phyloP scores from a whole-genome alignment of 805 yeast species.

The Metschnikowia gelsemii region DNA sequence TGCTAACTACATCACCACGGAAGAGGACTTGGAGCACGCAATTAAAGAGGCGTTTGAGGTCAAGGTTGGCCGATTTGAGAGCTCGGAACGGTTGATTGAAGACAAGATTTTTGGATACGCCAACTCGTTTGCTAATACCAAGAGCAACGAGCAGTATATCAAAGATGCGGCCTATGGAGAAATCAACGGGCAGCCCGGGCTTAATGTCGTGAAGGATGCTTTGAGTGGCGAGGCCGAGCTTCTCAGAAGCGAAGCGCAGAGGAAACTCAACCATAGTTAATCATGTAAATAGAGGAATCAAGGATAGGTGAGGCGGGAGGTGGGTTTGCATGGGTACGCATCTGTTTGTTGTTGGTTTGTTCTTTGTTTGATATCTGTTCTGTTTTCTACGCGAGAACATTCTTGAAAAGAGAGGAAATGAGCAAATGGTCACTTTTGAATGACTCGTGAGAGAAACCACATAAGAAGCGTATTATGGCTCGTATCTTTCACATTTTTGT shows the following conservation, averaged over 20 bases:
- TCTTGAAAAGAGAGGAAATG: too few species aligned
- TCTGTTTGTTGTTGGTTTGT: too few species aligned
- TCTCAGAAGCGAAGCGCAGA: conserved; percentile 38
- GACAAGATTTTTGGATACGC: conserved; percentile 35
- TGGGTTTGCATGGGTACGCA: too few species aligned
- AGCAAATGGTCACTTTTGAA: too few species aligned
- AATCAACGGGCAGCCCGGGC: conserved; percentile 43
- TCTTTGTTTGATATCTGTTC: too few species aligned
- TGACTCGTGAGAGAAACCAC: too few species aligned
- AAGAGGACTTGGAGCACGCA: conserved; percentile 57
- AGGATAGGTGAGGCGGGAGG: too few species aligned
- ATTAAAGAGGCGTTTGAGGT: conserved; percentile 57
- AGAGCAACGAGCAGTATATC: conserved; percentile 34
- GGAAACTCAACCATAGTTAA: conserved; percentile 26
- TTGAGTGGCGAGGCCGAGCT: conserved; percentile 41
- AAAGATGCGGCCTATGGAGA: conserved; percentile 41
- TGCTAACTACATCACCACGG: conserved; percentile 68
- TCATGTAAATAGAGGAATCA: conserved; percentile 15
- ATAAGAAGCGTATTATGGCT: too few species aligned
- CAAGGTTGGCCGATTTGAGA: conserved; percentile 34
- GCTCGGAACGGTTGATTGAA: conserved; percentile 33
- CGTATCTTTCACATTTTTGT: too few species aligned
- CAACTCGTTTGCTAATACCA: conserved; percentile 29
- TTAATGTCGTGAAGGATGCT: conserved; percentile 36
- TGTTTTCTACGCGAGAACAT: too few species aligned